Evolutionary conservation across 2,329 filamentous ascomycete species (phyloP), one percentile per base, ranked within the genome.

Genomic region (Zasmidium citrigriseum): DNA sequence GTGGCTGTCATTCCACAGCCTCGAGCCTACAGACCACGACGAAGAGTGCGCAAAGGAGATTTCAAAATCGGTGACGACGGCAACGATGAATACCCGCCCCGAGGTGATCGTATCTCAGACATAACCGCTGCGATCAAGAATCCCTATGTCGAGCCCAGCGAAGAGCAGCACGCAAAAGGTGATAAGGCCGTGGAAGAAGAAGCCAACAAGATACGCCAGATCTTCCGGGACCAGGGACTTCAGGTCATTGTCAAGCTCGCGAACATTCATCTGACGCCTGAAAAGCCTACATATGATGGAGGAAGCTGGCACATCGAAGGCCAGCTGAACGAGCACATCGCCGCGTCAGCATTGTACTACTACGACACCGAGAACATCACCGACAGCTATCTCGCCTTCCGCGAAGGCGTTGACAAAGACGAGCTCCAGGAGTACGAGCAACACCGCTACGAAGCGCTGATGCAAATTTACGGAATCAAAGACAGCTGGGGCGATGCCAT

Each of bases 241-340:
- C 86, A 89, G 64, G 71, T 89, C 34, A 85, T 89, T 50, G 80
- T 88, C 27, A 88, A 88, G 66, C 75, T 89, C 62, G 79, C 83
- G 1, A 82, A 78, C 34, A 82, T 88, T 51, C 77, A 86, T 46
- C 75, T 88, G 0, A 84, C 80, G 0, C 86, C 86, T 0, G 81
- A 83, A 18, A 79, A 83, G 1, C 82, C 86, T 0, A 66, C 67
- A 0, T 88, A 85, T 61, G 70, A 73, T 0, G 81, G 81, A 16
- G 83, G 83, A 0, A 74, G 71, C 1, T 86, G 83, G 80, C 83
- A 85, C 59, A 66, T 80, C 14, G 75, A 77, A 60, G 75, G 75
- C 4, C 62, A 60, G 21, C 64, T 74, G 72, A 89, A 89, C 64
- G 86, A 89, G 69, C 82, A 82, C 60, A 87, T 89, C 29, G 81